Conservation (phyloP, 768 basidiomycete species). For the Agrocybe praecox region DNA sequence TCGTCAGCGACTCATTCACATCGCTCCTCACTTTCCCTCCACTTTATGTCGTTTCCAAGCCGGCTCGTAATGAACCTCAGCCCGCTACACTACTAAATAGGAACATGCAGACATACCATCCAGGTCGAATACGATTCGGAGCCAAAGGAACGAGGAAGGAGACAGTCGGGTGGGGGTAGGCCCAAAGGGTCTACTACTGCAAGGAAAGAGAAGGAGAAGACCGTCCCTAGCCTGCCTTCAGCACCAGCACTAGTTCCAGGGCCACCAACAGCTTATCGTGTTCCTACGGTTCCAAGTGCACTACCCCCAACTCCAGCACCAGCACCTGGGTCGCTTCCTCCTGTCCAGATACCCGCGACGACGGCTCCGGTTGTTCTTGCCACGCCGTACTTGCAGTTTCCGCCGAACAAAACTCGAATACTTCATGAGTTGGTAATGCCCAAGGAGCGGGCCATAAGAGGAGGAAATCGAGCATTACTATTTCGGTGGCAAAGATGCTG, state of each 20-base stretch:
- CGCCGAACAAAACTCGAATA: conserved; percentile 19
- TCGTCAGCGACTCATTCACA: conserved; percentile 25
- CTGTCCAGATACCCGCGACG: background rate
- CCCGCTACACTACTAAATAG: background rate
- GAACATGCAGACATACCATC: conserved; percentile 66
- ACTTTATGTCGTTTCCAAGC: background rate
- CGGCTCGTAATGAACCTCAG: too few relatives aligned
- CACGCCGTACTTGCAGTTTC: background rate
- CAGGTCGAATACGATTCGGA: too few relatives aligned
- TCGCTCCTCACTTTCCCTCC: conserved; percentile 28
- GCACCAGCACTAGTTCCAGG: background rate
- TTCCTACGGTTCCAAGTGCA: too few relatives aligned
- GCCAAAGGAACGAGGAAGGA: too few relatives aligned
- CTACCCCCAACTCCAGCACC: too few relatives aligned
- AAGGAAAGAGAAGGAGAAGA: conserved; percentile 36
- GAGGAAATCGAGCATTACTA: too few relatives aligned
- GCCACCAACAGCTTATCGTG: conserved; percentile 20
- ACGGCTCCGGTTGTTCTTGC: background rate
- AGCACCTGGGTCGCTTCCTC: too few relatives aligned
- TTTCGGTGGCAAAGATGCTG: conserved; percentile 45
- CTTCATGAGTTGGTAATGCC: conserved; percentile 44
- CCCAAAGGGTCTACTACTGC: conserved; percentile 31
- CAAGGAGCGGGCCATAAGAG: too few relatives aligned
- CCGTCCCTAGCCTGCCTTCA: conserved; percentile 32
- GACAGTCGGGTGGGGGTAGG: too few relatives aligned